Percentiles rank a stretch among this genome's conserved stretches.
Evolutionary conservation across 768 basidiomycete genomes (phyloP).

Genomic region (Tricholoma sp.): DNA sequence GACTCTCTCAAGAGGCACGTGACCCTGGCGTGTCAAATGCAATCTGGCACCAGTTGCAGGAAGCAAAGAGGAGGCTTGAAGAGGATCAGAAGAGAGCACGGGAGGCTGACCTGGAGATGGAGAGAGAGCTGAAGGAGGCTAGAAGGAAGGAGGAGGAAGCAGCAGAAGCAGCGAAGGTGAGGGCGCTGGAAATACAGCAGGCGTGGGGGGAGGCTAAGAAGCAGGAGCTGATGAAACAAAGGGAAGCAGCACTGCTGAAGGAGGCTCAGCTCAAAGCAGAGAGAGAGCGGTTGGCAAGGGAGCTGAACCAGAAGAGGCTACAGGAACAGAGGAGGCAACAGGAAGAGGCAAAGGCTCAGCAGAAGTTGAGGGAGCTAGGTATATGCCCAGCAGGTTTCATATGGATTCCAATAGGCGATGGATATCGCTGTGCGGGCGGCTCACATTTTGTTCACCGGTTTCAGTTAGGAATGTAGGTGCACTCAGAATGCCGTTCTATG

Average conservation of each 20-base stretch:
- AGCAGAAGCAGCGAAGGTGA: neutral
- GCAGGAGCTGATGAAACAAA: neutral
- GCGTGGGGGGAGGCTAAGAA: neutral
- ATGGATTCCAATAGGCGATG: neutral
- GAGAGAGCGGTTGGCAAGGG: neutral
- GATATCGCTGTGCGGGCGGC: neutral
- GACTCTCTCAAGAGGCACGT: neutral
- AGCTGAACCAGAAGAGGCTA: neutral
- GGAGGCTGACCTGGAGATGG: neutral
- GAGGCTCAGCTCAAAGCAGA: neutral
- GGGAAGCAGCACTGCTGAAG: neutral
- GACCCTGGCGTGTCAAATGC: neutral
- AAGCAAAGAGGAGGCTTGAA: neutral
- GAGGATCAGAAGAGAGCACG: neutral
- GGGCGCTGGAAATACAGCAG: neutral
- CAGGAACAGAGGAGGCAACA: neutral
- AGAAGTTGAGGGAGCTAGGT: neutral
- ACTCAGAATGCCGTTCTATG: neutral
- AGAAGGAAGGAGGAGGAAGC: neutral
- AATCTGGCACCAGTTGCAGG: neutral
- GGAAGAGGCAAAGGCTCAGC: neutral
- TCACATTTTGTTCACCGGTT: neutral
- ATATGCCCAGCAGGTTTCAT: neutral
- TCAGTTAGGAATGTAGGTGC: neutral
- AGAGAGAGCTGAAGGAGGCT: neutral